A percentile compares a stretch with the other conserved stretches of the same genome.
phyloP scores from a whole-genome alignment of 2,329 filamentous ascomycete species.

The Teratosphaeria pseudoeucalypti region DNA sequence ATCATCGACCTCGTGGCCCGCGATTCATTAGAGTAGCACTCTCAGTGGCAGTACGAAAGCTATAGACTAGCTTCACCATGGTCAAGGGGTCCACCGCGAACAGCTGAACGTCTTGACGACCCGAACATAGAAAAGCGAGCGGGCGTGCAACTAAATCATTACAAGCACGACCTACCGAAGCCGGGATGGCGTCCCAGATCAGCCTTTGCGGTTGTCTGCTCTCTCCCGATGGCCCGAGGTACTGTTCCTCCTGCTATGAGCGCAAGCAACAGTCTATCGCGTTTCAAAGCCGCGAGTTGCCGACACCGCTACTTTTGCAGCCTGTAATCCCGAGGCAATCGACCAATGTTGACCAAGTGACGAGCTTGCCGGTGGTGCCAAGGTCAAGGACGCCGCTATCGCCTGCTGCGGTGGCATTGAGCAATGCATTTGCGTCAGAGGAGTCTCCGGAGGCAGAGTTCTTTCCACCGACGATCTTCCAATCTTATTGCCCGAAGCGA shows the following conservation, averaged over 20 bases:
- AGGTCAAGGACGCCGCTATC: background rate
- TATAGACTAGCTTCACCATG: background rate
- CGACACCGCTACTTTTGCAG: background rate
- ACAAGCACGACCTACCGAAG: background rate
- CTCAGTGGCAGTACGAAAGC: background rate
- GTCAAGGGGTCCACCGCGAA: background rate
- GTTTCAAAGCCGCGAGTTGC: background rate
- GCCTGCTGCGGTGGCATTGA: background rate
- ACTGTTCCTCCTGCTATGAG: background rate
- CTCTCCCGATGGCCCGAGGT: background rate
- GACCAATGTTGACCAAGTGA: background rate
- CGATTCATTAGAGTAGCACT: background rate
- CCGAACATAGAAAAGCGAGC: background rate
- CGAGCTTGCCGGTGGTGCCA: background rate
- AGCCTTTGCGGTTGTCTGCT: background rate
- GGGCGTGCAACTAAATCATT: background rate
- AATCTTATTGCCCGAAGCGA: background rate
- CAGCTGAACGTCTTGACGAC: background rate
- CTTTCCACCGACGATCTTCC: background rate
- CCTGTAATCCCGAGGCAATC: background rate
- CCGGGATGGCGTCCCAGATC: background rate
- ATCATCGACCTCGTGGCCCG: background rate
- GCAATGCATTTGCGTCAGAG: background rate
- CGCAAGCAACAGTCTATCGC: background rate
- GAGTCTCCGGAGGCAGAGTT: background rate